Evolutionary conservation across 1,284 basidiomycete genomes (phyloP).

Genomic region (Irpex lacteus): DNA sequence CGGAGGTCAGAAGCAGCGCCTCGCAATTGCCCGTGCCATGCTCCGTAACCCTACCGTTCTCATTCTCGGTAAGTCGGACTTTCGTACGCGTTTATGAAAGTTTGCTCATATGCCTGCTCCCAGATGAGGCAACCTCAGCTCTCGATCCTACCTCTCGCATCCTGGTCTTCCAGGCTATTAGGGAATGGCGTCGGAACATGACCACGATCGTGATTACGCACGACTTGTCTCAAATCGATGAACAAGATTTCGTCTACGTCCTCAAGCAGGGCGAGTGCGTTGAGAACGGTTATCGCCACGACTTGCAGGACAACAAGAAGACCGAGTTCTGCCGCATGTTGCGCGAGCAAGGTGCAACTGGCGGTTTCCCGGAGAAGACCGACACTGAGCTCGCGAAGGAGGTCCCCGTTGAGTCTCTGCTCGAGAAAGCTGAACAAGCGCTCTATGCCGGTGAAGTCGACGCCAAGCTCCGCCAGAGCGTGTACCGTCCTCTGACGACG

Average conservation of each 20-base stretch:
- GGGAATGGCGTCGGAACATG: slow-evolving; percentile 75
- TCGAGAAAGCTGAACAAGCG: slow-evolving; percentile 35
- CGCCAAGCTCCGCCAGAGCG: slow-evolving; percentile 28
- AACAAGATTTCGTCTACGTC: slow-evolving; percentile 88
- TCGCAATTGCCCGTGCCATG: slow-evolving; percentile 88
- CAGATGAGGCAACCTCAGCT: slow-evolving; percentile 96
- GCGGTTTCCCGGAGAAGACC: slow-evolving; percentile 44
- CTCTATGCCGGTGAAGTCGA: slow-evolving; percentile 25
- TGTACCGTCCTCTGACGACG: slow-evolving; percentile 38
- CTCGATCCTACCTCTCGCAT: slow-evolving; percentile 88
- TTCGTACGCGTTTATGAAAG: neutral
- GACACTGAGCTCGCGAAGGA: slow-evolving; percentile 26
- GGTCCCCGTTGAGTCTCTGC: slow-evolving; percentile 35
- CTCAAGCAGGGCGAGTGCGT: slow-evolving; percentile 81
- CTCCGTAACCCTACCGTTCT: slow-evolving; percentile 88
- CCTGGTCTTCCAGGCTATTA: slow-evolving; percentile 88
- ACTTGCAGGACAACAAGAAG: slow-evolving; percentile 56
- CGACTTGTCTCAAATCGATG: slow-evolving; percentile 82
- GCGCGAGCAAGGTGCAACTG: slow-evolving; percentile 42
- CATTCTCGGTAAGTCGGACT: slow-evolving; percentile 71
- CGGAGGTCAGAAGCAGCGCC: slow-evolving; percentile 91
- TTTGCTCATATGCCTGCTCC: neutral
- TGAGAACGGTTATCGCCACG: slow-evolving; percentile 84
- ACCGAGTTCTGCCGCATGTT: slow-evolving; percentile 63
- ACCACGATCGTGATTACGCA: slow-evolving; percentile 95